Base-by-base conservation (phyloP, 768 basidiomycete species). In the Boletus patriciae region DNA sequence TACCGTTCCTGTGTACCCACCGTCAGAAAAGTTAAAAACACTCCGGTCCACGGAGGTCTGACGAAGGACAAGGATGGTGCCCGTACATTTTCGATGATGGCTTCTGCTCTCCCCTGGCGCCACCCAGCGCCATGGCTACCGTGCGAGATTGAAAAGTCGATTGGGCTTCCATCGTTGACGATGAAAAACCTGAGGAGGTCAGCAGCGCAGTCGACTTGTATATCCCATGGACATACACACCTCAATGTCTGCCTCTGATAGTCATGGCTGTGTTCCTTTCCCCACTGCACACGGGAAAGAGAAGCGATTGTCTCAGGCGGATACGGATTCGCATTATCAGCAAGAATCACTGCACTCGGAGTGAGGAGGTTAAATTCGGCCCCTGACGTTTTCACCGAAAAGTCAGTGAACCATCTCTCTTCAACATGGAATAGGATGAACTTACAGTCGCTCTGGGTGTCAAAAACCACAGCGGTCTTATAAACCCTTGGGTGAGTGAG, bases 401-500 rank as follows among this genome's bases (percentile, higher is more conserved):
- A 40, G n/a, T 38, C 7, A 19, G 38, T 40, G 37, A 0, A 18
- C 37, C 18, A 10, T 38, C 37, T 34, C 34, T 15, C 31, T 10
- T 2, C 9, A 15, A 15, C 31, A 15, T 21, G 11, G 46, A 31
- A n/a, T 18, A 6, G 44, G 31, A 6, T 19, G 9, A 38, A 25
- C 57, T 37, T 31, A 58, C 52, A 49, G 27, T 58, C 41, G 18
- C 52, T 54, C 19, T 58, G 57, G 23, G 54, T 58, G 46, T 54
- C 57, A n/a, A 58, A 43, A 10, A 11, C 25, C 41, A 48, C 36
- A 2, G 16, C 1, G 4, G 54, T 54, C 46, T 49, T 49, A 19
- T 48, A 54, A 9, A 42, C 31, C 25, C 31, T 40, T 18, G 54
- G 46, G 40, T 54, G 47, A 13, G 38, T 40, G 31, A 54, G 38